Evolutionary conservation across 148 eudicot genomes (phyloP), one percentile per base, ranked within the genome.

Genomic region (Pouteria glomerata): DNA sequence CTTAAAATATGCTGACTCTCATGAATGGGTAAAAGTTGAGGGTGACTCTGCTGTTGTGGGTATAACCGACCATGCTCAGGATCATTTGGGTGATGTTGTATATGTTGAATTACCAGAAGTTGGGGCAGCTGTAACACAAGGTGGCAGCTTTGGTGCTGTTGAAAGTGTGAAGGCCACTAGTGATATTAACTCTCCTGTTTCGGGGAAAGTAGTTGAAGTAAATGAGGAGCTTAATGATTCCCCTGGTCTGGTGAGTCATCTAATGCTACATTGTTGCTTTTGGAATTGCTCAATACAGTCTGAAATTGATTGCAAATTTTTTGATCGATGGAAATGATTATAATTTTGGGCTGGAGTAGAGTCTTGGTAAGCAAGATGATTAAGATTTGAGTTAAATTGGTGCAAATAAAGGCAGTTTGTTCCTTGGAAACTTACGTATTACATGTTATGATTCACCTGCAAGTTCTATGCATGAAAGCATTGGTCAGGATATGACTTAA

Each of bases 161-260:
- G 98, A 94, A 79, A 94, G 98, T 86, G 96, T 94, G 12, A 94
- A 94, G 73, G 97, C 98, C 23, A 87, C 91, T 18, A 94, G 98
- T 79, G 98, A 94, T 74, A 82, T 94, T 18, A 84, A 94, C 76
- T 91, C 98, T 69, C 98, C 98, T 39, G 72, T 94, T 79, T 87
- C 97, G 2, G 98, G 98, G 30, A 88, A 83, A 79, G 96, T 94
- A 41, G 77, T 81, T 61, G 83, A 91, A 81, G 84, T 91, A 59
- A 94, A 94, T 33, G 75, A 74, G 59, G 79, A 85, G 77, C 96
- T 94, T 60, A 82, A 34, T 29, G 34, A 14, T 61, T 82, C 86
- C 44, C 98, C 98, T 23, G 98, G 81, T 63, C 71, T 91, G 89
- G 94, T 94, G 72, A 82, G 84, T 73, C 50, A 18, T 74, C 45